Evolutionary conservation across 768 basidiomycete species (phyloP), one percentile per base, ranked within the genome.

Genomic region (Rhodosporidiobolus odoratus): DNA sequence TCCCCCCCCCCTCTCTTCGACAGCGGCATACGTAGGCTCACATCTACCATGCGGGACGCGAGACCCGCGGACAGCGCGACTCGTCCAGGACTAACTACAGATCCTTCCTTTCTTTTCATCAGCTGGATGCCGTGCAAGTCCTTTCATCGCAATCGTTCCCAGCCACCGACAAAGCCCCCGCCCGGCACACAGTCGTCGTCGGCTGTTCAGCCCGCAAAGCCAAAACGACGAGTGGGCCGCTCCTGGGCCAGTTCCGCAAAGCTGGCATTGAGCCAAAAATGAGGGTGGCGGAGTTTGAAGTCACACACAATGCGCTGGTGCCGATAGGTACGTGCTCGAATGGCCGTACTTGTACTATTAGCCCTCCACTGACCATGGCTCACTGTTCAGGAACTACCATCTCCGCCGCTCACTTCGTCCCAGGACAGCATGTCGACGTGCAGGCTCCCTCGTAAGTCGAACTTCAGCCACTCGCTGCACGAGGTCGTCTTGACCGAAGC

Each of bases 351-450:
- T 43, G 30, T 4, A n/a, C 27, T 16, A 27, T 3, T 12, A 4
- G 23, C 13, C 21, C 9, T 19, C 25, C 41, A 15, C 37, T 38
- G 16, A 32, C 5, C 41, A 19, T 61, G 48, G 19, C 27, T 50
- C 48, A 8, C n/a, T 50, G 21, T 8, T 13, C 71, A 94, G 92
- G 95, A 38, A 93, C 94, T 0, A 89, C 87, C 19, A 77, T 99
- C 47, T 92, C 90, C 57, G 92, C 93, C 0, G 84, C 89, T 52
- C 96, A 99, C 79, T 98, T 95, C 76, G 96, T 98, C 13, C 96
- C 96, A 0, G 96, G 96, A 0, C 96, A 99, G 79, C 92, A 84
- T 77, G 91, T 98, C 19, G 95, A 98, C 79, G 89, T 93, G 10
- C 84, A 90, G 71, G 90, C 89, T 12, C 90, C 89, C 74, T 91